Base-by-base conservation (phyloP, 192 early-diverging fungal genomes). In the Coemansia sp. region DNA sequence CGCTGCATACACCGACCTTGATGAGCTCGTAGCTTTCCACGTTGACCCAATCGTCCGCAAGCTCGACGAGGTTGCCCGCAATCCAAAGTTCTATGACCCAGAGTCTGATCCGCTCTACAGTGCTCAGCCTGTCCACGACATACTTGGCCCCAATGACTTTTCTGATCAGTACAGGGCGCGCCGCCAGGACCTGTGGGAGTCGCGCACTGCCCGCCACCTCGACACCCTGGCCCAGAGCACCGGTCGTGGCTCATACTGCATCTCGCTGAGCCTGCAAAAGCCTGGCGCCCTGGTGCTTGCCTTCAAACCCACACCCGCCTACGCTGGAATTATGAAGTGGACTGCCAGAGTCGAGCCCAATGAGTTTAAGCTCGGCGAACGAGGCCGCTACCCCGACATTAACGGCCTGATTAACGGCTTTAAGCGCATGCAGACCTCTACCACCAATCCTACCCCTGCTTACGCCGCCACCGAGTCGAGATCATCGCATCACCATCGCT, bases 1-100 rank as follows among this genome's bases (percentile, higher is more conserved):
- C 9, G 57, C 80, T 22, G 80, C 82, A 29, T 98, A 88, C 71
- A 79, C 84, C n/a, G 95, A 95, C 62, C 68, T 98, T 39, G 96
- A 98, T 58, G 90, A 98, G 69, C 82, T 98, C 58, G 76, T 97
- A 17, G 94, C 93, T 4, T 83, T 87, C 19, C 90, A 95, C 60
- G 86, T 98, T 19, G 96, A 96, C 58, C 86, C 92, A 1, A 91
- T 95, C 63, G 74, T 74, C 26, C 81, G 81, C 19, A 86, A 84
- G 60, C 85, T 94, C 8, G 83, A 89, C 41, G 84, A 87, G 32
- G 74, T 92, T 19, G 83, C 84, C 64, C 73, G 80, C 17, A 87
- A 86, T 77, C 75, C 83, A 17, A 98, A 96, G 81, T 98, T 83
- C 81, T 87, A 88, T 43, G 82, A 83, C 54, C 77, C 77, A 21